Conservation (phyloP, 2,329 filamentous ascomycete genomes). For the Sporothrix variecibatus region DNA sequence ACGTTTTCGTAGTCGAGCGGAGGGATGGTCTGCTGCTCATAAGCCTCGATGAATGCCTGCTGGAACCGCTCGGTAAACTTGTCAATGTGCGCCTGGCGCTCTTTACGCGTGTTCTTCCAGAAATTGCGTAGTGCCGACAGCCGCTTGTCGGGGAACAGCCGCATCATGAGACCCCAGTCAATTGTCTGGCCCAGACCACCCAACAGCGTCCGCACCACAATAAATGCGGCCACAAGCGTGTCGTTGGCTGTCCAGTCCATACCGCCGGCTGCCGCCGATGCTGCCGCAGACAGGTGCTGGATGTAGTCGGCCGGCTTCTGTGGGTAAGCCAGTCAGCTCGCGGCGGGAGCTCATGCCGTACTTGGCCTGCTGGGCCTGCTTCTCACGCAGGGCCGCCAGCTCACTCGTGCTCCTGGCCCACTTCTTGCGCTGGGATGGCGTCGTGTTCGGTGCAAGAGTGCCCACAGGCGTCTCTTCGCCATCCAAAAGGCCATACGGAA, state of each 20-base stretch:
- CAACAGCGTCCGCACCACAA: slow-evolving; percentile 59
- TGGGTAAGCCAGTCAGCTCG: slow-evolving; percentile 40
- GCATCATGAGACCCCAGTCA: slow-evolving; percentile 62
- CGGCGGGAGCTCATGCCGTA: slow-evolving; percentile 37
- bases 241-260: slow-evolving; percentile 48
- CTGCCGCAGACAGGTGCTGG: slow-evolving; percentile 8
- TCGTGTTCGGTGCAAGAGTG: not conserved
- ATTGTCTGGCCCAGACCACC: slow-evolving; percentile 61
- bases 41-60: slow-evolving; percentile 64
- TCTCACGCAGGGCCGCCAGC: not conserved
- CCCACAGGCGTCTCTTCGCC: not conserved
- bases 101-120: slow-evolving; percentile 56
- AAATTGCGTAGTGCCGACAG: slow-evolving; percentile 55
- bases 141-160: slow-evolving; percentile 56
- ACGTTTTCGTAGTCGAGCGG: slow-evolving; percentile 65
- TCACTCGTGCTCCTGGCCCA: not conserved
- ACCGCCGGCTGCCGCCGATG: not conserved
- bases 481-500: slow-evolving; percentile 45
- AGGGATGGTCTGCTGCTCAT: slow-evolving; percentile 62
- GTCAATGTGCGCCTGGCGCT: slow-evolving; percentile 55
- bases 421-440: not conserved
- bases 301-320: slow-evolving; percentile 40
- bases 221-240: slow-evolving; percentile 56
- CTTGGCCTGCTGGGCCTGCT: slow-evolving; percentile 28
- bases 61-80: slow-evolving; percentile 65